Evolutionary conservation across 495 filamentous ascomycete species (phyloP).

Genomic region (Immersiella caudata): DNA sequence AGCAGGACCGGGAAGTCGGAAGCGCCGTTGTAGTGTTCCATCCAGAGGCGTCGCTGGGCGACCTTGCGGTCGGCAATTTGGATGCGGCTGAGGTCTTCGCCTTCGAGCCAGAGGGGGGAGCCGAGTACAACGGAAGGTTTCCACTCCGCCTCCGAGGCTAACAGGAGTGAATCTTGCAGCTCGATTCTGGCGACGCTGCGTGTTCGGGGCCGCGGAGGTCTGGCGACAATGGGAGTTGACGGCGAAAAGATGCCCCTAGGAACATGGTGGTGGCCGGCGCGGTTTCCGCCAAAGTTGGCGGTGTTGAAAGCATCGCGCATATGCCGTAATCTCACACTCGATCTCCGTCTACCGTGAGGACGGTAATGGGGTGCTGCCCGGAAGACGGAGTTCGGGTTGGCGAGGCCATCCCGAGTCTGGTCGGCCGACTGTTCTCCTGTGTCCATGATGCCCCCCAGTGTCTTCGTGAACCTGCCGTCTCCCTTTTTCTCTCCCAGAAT

Average conservation of each 20-base stretch:
- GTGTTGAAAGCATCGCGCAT: slow-evolving; percentile 11
- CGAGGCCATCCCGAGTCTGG: too few relatives aligned
- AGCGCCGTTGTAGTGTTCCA: slow-evolving; percentile 30
- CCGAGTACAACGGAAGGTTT: slow-evolving; percentile 30
- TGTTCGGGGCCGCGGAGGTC: slow-evolving; percentile 14
- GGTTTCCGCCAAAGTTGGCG: slow-evolving; percentile 24
- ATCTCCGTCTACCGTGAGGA: not conserved
- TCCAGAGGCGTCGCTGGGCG: slow-evolving; percentile 38
- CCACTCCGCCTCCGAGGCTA: slow-evolving; percentile 21
- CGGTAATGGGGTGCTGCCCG: not conserved
- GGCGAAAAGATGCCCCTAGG: not conserved
- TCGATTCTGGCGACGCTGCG: slow-evolving; percentile 23
- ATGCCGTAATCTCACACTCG: not conserved
- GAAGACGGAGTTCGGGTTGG: not conserved
- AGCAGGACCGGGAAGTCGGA: slow-evolving; percentile 37
- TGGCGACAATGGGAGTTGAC: not conserved
- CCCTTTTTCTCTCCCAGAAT: not conserved
- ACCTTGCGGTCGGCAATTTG: slow-evolving; percentile 45
- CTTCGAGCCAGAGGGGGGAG: slow-evolving; percentile 30
- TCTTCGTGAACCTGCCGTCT: not conserved
- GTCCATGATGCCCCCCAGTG: not conserved
- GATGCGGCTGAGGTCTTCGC: slow-evolving; percentile 45
- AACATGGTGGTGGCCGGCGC: slow-evolving; percentile 5
- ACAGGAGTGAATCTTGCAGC: not conserved
- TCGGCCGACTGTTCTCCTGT: not conserved